These are phyloP conservation scores for Dothidotthia symphoricarpi DNA, from an alignment of 2,329 filamentous ascomycete species.

Conservation along the genomic window DNA sequence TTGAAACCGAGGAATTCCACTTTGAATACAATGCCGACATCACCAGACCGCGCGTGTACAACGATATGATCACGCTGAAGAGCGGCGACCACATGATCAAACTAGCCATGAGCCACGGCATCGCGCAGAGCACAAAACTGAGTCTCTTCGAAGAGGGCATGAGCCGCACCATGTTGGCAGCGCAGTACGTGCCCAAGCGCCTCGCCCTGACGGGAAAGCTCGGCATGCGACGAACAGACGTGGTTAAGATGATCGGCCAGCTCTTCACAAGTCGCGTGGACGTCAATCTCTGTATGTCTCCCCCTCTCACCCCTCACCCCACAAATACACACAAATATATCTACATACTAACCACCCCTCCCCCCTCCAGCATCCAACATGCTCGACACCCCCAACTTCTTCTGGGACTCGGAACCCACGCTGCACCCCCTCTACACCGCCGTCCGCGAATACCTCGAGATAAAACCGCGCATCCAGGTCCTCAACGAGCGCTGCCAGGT, in stretches of 20 bases:
- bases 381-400: conserved; percentile 93
- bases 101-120: conserved; percentile 93
- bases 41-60: conserved; percentile 87
- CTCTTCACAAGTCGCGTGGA: conserved; percentile 94
- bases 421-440: conserved; percentile 91
- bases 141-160: conserved; percentile 96
- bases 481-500: conserved; percentile 96
- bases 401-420: conserved; percentile 96
- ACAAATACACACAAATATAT: too few relatives aligned
- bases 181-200: conserved; percentile 86
- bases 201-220: conserved; percentile 86
- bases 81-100: conserved; percentile 99
- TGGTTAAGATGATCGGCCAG: conserved; percentile 85
- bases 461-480: conserved; percentile 91
- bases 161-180: conserved; percentile 88
- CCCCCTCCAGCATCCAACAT: conserved; percentile 75
- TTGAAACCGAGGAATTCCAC: conserved; percentile 97
- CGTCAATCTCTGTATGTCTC: conserved; percentile 77
- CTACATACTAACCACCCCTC: not conserved
- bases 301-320: conserved; percentile 5
- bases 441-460: conserved; percentile 95
- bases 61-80: conserved; percentile 97
- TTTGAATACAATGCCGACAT: conserved; percentile 92
- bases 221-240: conserved; percentile 87
- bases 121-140: conserved; percentile 94